Percentiles rank a stretch among this genome's conserved stretches.
Evolutionary conservation across 2,329 filamentous ascomycete genomes (phyloP).

Genomic region (Stachybotrys chartarum): DNA sequence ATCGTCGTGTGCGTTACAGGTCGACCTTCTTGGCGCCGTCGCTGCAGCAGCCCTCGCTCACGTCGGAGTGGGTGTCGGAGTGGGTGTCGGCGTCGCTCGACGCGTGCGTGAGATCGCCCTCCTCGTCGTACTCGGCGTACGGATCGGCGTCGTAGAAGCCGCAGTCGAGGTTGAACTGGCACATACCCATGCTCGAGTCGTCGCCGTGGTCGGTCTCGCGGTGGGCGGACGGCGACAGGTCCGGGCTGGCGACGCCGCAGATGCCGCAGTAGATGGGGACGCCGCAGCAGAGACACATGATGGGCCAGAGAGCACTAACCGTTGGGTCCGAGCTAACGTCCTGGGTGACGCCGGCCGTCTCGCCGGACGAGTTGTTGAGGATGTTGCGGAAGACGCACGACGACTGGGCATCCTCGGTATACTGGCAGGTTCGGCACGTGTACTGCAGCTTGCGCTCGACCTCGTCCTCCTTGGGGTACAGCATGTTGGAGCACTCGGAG

Average conservation of each 20-base stretch:
- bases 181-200: constrained; percentile 22
- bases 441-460: constrained; percentile 81
- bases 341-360: constrained; percentile 94
- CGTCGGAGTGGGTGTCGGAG: constrained; percentile 10
- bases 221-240: constrained; percentile 11
- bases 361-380: constrained; percentile 82
- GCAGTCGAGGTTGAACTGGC: constrained; percentile 20
- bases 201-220: constrained; percentile 6
- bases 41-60: constrained; percentile 13
- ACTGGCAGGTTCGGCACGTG: constrained; percentile 92
- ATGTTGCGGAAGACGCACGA: constrained; percentile 95
- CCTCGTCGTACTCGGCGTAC: constrained; percentile 31
- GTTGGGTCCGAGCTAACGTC: constrained; percentile 97
- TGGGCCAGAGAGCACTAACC: constrained; percentile 62
- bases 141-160: constrained; percentile 21
- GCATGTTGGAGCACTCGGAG: constrained; percentile 96
- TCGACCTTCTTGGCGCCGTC: constrained; percentile 13
- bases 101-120: constrained; percentile 14
- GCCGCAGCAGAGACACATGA: constrained; percentile 41
- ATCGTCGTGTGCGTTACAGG: constrained; percentile 6
- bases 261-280: constrained; percentile 32
- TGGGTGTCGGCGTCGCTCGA: constrained; percentile 13
- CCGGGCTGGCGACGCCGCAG: constrained; percentile 23
- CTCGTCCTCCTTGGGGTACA: constrained; percentile 94
- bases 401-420: constrained; percentile 77